Evolutionary conservation across 495 filamentous ascomycete species (phyloP).

Genomic region (Baudoinia panamericana): DNA sequence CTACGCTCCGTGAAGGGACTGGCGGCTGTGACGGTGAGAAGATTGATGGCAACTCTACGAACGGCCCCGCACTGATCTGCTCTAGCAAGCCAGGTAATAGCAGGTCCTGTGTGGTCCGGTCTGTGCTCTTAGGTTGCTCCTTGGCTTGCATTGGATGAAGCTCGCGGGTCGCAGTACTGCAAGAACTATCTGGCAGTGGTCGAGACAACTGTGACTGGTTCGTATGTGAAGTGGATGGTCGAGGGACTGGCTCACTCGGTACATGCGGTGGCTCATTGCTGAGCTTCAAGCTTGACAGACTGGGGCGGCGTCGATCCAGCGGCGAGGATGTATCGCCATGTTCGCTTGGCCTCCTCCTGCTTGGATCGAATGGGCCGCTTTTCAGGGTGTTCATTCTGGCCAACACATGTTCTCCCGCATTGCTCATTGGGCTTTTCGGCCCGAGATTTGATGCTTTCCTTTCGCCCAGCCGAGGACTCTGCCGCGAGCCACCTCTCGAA

Average conservation of each 20-base stretch:
- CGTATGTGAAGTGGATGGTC: conserved; percentile 10
- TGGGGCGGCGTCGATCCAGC: conserved; percentile 11
- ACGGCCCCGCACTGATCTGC: conserved; percentile 17
- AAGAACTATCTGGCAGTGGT: background rate
- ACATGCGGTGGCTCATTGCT: conserved; percentile 6
- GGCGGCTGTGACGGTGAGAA: conserved; percentile 9
- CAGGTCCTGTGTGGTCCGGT: conserved; percentile 20
- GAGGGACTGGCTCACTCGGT: conserved; percentile 8
- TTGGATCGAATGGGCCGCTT: conserved; percentile 51
- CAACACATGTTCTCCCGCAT: conserved; percentile 33
- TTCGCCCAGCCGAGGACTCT: conserved; percentile 22
- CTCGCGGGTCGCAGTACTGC: too few relatives aligned
- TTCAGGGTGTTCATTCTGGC: conserved; percentile 52
- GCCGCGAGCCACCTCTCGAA: conserved; percentile 8
- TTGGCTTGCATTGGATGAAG: too few relatives aligned
- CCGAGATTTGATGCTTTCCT: conserved; percentile 32
- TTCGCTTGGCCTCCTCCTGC: conserved; percentile 12
- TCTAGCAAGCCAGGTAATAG: conserved; percentile 23
- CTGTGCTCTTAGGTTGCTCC: too few relatives aligned
- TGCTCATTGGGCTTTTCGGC: conserved; percentile 34
- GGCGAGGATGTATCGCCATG: conserved; percentile 10
- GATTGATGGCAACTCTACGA: conserved; percentile 8
- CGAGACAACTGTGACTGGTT: background rate
- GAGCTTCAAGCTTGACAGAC: conserved; percentile 10
- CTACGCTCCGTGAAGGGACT: conserved; percentile 10